Percentiles rank a stretch among this genome's conserved stretches.
Evolutionary conservation across 2,329 filamentous ascomycete genomes (phyloP).

Genomic region (Hypoxylon rubiginosum): DNA sequence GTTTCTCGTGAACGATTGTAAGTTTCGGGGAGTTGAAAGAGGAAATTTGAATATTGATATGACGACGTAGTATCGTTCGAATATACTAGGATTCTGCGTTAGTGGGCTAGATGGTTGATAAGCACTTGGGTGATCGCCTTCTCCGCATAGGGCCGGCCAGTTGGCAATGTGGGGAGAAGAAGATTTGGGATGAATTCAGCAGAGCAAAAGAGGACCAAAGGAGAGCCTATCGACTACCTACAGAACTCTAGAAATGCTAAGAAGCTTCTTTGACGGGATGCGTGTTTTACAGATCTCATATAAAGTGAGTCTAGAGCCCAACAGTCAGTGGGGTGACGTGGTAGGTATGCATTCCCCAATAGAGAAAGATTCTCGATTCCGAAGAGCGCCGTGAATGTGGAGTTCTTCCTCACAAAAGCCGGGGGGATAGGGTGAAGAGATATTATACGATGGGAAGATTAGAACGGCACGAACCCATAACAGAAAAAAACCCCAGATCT

Average conservation of each 20-base stretch:
- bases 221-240: conserved; percentile 29
- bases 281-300: conserved; percentile 43
- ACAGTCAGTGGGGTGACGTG: conserved; percentile 45
- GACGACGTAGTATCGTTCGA: conserved; percentile 16
- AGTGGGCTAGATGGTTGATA: conserved; percentile 29
- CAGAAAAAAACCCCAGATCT: conserved; percentile 3
- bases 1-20: conserved; percentile 13
- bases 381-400: conserved; percentile 34
- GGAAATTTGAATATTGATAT: conserved; percentile 12
- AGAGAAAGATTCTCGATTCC: conserved; percentile 26
- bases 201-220: conserved; percentile 15
- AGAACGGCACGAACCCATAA: conserved; percentile 19
- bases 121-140: conserved; percentile 34
- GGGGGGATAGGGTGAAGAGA: conserved; percentile 11
- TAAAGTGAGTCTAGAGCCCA: conserved; percentile 49
- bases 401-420: conserved; percentile 27
- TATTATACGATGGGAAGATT: conserved; percentile 28
- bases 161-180: conserved; percentile 46
- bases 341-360: conserved; percentile 40
- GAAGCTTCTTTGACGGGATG: conserved; percentile 28
- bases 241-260: conserved; percentile 20
- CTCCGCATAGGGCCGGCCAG: conserved; percentile 46
- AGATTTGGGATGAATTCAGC: conserved; percentile 26
- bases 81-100: conserved; percentile 12
- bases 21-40: conserved; percentile 1